Base-by-base conservation (phyloP, 495 filamentous ascomycete genomes). In the Penicillium alfredii region DNA sequence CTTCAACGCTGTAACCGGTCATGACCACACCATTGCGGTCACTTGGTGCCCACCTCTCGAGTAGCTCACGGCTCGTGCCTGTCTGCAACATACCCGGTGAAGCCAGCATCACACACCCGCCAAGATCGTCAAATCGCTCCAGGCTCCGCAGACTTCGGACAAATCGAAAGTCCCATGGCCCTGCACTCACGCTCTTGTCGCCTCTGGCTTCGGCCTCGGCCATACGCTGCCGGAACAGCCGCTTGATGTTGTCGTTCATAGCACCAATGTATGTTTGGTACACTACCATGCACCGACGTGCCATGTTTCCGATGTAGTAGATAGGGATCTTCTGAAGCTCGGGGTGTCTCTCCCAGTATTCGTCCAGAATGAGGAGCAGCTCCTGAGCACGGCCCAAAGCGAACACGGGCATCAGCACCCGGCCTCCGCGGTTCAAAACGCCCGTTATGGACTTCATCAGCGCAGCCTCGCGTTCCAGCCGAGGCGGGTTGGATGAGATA, bases 231-330 rank as follows among this genome's bases (percentile, higher is more conserved):
- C 84, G 72, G 64, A 93, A 94, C 6, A 92, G 72, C 2, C 84
- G 75, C 53, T 94, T 95, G 63, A 98, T 97, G 49, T 94, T 96
- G 56, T 95, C 90, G 56, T 98, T 98, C 92, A 98, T 98, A 16
- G 88, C 85, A 35, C 85, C 82, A 40, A 95, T 84, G 53, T 96
- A 97, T 1, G 92, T 98, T 60, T 96, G 90, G 53, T 98, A 98
- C 4, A 98, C 88, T 11, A 94, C 76, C 92, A 98, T 98, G 56
- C 92, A 98, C 59, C 94, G 92, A 45, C 90, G 69, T 1, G 92
- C 92, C 30, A 95, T 73, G 53, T 90, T 94, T 42, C 82, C 87
- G 32, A 92, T 92, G 60, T 96, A 98, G 67, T 96, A 98, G 35
- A 98, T 97, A 11, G 92, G 92, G 12, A 82, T 79, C 41, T 84